These are phyloP conservation scores for Diaporthe ampelina DNA, from an alignment of 2,329 filamentous ascomycete genomes.

Conservation along the genomic window DNA sequence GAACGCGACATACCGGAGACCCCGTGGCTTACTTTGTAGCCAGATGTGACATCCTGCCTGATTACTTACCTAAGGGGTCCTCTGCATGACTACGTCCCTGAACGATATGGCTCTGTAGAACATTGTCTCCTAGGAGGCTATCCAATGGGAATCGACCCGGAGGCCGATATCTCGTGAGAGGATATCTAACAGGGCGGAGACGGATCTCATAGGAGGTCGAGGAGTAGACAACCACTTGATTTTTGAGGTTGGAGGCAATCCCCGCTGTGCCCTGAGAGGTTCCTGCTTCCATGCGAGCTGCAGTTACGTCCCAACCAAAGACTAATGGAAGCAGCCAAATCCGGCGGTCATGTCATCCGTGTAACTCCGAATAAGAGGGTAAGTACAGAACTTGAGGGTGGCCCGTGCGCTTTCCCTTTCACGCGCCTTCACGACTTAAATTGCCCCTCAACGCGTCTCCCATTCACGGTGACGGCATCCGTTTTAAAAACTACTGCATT, in stretches of 20 bases:
- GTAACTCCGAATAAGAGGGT: not conserved
- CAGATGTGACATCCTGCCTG: no score
- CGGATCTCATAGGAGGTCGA: no score
- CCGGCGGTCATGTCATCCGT: not conserved
- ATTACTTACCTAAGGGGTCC: no score
- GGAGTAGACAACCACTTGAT: not conserved
- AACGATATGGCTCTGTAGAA: no score
- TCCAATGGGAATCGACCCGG: no score
- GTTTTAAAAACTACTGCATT: not conserved
- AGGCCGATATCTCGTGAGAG: no score
- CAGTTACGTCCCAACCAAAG: not conserved
- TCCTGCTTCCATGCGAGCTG: not conserved
- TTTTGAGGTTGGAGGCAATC: not conserved
- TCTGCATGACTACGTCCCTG: no score
- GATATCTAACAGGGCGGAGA: no score
- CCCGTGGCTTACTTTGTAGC: no score
- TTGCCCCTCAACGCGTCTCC: conserved; percentile 33
- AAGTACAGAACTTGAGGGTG: not conserved
- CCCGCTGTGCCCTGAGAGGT: no score
- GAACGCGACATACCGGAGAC: no score
- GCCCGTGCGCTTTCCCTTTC: conserved; percentile 16
- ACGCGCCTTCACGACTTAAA: conserved; percentile 14
- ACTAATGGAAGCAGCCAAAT: not conserved
- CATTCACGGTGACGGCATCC: not conserved
- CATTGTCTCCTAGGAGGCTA: no score